Percentiles rank a stretch among this genome's conserved stretches.
Evolutionary conservation across 108 stramenopile genomes (phyloP).

Genomic region (Aurantiochytrium sp.): DNA sequence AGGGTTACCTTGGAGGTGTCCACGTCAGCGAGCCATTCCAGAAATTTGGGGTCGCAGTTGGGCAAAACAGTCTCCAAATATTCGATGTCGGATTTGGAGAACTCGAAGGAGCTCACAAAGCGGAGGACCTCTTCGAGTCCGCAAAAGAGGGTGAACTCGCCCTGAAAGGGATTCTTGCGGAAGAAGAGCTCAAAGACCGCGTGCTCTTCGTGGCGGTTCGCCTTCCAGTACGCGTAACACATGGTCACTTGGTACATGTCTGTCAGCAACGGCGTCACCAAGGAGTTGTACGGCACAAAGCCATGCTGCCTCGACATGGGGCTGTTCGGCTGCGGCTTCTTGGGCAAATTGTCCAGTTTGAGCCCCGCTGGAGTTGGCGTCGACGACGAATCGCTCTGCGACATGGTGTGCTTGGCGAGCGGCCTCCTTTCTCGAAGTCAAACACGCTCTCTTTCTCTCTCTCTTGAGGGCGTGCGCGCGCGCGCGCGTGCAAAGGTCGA

Average conservation of each 20-base stretch:
- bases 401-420: too few species aligned
- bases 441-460: too few species aligned
- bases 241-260: slow-evolving; percentile 98
- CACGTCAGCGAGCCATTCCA: slow-evolving; percentile 63
- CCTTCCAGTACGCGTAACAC: slow-evolving; percentile 94
- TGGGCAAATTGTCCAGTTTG: neutral
- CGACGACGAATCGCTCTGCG: too few species aligned
- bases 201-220: slow-evolving; percentile 61
- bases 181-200: slow-evolving; percentile 89
- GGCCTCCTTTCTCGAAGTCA: too few species aligned
- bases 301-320: neutral
- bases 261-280: slow-evolving; percentile 81
- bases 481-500: too few species aligned
- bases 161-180: slow-evolving; percentile 90
- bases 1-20: slow-evolving; percentile 65
- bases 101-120: slow-evolving; percentile 60
- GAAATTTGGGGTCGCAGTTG: slow-evolving; percentile 67
- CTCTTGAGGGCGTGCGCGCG: too few species aligned
- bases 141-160: slow-evolving; percentile 82
- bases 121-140: slow-evolving; percentile 80
- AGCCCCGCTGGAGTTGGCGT: neutral
- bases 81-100: slow-evolving; percentile 64
- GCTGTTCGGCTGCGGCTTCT: neutral
- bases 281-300: neutral
- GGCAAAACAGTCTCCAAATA: slow-evolving; percentile 65